Conservation (phyloP, 2,329 filamentous ascomycete genomes). For the Colletotrichum lini region DNA sequence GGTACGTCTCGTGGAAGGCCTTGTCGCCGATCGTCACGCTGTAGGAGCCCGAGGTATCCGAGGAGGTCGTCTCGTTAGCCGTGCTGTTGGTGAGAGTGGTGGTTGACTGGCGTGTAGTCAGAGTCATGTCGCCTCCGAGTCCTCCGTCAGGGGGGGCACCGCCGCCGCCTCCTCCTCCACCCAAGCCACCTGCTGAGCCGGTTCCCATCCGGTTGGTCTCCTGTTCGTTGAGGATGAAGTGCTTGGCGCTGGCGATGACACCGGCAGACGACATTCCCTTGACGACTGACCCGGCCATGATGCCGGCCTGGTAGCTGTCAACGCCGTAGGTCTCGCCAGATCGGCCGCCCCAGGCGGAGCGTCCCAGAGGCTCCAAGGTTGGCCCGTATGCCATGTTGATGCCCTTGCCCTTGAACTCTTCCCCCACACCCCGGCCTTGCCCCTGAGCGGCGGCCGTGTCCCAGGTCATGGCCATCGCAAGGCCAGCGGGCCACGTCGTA, state of each 20-base stretch:
- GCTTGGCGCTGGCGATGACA: conserved; percentile 58
- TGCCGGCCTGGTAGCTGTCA: conserved; percentile 44
- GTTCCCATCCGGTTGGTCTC: conserved; percentile 60
- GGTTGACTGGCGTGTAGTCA: conserved; percentile 72
- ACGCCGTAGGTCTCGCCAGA: conserved; percentile 45
- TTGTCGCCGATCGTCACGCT: conserved; percentile 50
- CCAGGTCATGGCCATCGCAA: conserved; percentile 82
- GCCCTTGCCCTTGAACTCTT: conserved; percentile 46
- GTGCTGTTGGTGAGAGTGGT: conserved; percentile 70
- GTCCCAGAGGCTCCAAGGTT: conserved; percentile 47
- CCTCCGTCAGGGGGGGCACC: too few relatives aligned
- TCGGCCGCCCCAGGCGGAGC: conserved; percentile 46
- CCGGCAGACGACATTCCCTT: conserved; percentile 24
- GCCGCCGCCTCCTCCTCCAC: conserved; percentile 48
- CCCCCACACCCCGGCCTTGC: conserved; percentile 69
- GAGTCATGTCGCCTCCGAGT: not conserved
- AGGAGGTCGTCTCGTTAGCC: conserved; percentile 64
- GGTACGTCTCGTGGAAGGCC: conserved; percentile 47
- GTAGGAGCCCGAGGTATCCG: conserved; percentile 54
- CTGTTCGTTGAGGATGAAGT: conserved; percentile 74
- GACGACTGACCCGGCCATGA: conserved; percentile 20
- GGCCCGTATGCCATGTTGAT: conserved; percentile 47
- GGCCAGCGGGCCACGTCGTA: conserved; percentile 69
- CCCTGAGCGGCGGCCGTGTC: conserved; percentile 76
- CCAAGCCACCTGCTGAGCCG: conserved; percentile 57